Conservation (phyloP, 1,139 yeast genomes). For the Kodamaea ohmeri region DNA sequence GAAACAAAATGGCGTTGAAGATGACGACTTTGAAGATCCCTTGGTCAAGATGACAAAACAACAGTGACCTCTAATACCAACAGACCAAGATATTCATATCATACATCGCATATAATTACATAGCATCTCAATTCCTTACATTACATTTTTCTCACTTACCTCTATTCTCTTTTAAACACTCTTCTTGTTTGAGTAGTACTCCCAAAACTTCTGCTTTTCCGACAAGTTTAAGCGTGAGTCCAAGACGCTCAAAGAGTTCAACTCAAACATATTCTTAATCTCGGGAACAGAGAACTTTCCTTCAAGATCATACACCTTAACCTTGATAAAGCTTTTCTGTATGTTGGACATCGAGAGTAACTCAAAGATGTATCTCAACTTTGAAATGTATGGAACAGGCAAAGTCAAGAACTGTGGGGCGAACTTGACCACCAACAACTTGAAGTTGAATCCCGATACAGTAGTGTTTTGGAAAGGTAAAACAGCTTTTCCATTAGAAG, state of each 20-base stretch:
- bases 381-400: conserved; percentile 30
- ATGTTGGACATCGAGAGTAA: conserved; percentile 21
- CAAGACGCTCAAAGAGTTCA: conserved; percentile 30
- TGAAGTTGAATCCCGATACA: conserved; percentile 29
- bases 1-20: conserved; percentile 1
- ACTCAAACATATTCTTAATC: conserved; percentile 27
- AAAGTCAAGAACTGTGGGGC: conserved; percentile 34
- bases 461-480: conserved; percentile 38
- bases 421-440: conserved; percentile 44
- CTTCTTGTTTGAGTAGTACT: conserved; percentile 24
- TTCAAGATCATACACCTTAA: conserved; percentile 27
- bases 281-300: conserved; percentile 17
- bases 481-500: conserved; percentile 62
- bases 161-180: conserved; percentile 1
- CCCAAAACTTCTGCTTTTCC: conserved; percentile 33
- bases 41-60: conserved; percentile 14
- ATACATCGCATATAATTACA: not conserved
- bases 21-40: conserved; percentile 15
- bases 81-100: not conserved
- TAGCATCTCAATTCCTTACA: not conserved
- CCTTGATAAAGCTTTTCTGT: conserved; percentile 20
- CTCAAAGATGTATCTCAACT: conserved; percentile 24
- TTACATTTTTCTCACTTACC: too few relatives aligned
- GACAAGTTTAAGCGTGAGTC: conserved; percentile 25
- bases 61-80: not conserved